Evolutionary conservation across 2,329 filamentous ascomycete genomes (phyloP).

Genomic region (Paecilomyces fulvus): DNA sequence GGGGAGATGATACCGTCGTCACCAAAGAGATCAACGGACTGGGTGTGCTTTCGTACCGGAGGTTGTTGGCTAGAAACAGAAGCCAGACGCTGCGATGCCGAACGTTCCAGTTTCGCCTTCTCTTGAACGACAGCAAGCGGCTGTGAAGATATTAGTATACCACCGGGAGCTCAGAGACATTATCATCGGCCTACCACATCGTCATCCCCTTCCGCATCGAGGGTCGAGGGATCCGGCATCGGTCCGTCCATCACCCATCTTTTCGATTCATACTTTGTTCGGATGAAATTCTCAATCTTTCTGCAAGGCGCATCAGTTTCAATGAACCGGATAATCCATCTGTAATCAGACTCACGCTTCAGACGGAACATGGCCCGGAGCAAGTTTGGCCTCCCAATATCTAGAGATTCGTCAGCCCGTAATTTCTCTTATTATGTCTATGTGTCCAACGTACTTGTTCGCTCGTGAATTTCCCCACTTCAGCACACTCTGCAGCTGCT

Average conservation of each 20-base stretch:
- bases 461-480: conserved; percentile 94
- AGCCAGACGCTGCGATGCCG: conserved; percentile 45
- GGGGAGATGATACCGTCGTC: conserved; percentile 57
- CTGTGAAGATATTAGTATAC: conserved; percentile 27
- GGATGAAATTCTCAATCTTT: conserved; percentile 99
- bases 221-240: conserved; percentile 81
- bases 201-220: conserved; percentile 79
- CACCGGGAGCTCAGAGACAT: conserved; percentile 17
- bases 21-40: conserved; percentile 71
- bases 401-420: conserved; percentile 23
- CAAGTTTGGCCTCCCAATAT: conserved; percentile 93
- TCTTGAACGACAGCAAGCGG: conserved; percentile 61
- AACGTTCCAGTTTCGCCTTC: conserved; percentile 59
- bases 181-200: conserved; percentile 54
- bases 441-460: conserved; percentile 62
- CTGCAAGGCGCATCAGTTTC: conserved; percentile 20
- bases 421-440: not conserved
- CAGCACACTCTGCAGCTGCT: conserved; percentile 87
- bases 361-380: conserved; percentile 81
- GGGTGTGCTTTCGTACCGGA: conserved; percentile 33
- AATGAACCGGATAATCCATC: conserved; percentile 5
- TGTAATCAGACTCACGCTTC: conserved; percentile 50
- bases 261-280: conserved; percentile 98
- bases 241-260: conserved; percentile 98
- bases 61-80: conserved; percentile 37